These are phyloP conservation scores for Penicillium herquei DNA, from an alignment of 495 filamentous ascomycete genomes.

Conservation along the genomic window DNA sequence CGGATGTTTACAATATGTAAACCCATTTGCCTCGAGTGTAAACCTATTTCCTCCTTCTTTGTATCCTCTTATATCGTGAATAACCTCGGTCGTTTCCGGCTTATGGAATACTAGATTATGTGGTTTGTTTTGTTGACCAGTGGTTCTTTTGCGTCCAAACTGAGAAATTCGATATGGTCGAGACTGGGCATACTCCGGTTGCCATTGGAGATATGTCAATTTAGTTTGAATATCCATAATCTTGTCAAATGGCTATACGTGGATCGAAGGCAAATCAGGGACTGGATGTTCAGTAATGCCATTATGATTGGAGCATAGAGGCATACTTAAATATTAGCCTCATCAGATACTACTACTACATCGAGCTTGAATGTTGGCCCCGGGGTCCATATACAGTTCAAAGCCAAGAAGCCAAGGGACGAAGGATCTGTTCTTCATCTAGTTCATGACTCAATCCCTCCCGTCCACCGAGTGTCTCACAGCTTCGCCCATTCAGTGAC, in stretches of 20 bases:
- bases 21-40: background rate
- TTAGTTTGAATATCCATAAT: background rate
- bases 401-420: too few relatives aligned
- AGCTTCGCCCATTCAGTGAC: too few relatives aligned
- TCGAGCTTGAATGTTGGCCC: too few relatives aligned
- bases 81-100: background rate
- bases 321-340: too few relatives aligned
- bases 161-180: constrained; percentile 3
- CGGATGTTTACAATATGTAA: background rate
- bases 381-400: too few relatives aligned
- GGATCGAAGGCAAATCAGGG: too few relatives aligned
- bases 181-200: background rate
- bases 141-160: background rate
- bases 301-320: too few relatives aligned
- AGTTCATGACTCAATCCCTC: too few relatives aligned
- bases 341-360: too few relatives aligned
- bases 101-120: background rate
- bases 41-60: background rate
- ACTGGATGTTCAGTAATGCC: too few relatives aligned
- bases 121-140: background rate
- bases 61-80: background rate
- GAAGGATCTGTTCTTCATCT: too few relatives aligned
- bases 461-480: too few relatives aligned
- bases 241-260: background rate
- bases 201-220: constrained; percentile 11